Evolutionary conservation across 805 yeast genomes (phyloP).

Genomic region (Lipomyces yamadae): DNA sequence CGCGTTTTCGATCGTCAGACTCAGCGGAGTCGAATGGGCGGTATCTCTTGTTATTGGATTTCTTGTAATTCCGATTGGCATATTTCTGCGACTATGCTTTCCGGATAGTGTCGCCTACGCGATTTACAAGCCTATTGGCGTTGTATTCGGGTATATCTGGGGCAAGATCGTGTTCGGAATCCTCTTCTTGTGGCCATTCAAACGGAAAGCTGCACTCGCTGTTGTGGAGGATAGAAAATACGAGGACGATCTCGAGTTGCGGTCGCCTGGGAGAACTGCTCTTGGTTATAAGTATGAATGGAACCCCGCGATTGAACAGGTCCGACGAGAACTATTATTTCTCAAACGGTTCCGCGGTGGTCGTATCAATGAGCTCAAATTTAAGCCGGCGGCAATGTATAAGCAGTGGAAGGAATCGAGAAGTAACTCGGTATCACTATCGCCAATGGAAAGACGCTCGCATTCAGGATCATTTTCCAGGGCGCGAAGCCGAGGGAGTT

Average conservation of each 20-base stretch:
- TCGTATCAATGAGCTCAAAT: constrained; percentile 44
- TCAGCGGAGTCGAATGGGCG: constrained; percentile 88
- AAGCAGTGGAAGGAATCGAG: constrained; percentile 38
- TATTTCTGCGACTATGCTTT: constrained; percentile 65
- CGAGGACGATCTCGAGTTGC: constrained; percentile 24
- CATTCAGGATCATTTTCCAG: background rate
- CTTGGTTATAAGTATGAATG: constrained; percentile 42
- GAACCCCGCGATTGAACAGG: constrained; percentile 50
- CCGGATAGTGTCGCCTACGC: constrained; percentile 64
- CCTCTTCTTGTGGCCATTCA: constrained; percentile 36
- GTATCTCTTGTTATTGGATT: constrained; percentile 83
- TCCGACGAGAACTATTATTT: constrained; percentile 47
- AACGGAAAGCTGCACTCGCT: constrained; percentile 16
- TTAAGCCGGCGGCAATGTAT: constrained; percentile 39
- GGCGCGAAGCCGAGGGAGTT: constrained; percentile 36
- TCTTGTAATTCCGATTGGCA: constrained; percentile 79
- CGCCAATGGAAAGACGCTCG: background rate
- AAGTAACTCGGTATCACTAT: constrained; percentile 22
- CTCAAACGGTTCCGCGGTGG: constrained; percentile 49
- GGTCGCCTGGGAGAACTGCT: constrained; percentile 30
- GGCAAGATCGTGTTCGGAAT: constrained; percentile 17
- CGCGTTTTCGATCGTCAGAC: constrained; percentile 81
- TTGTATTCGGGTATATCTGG: constrained; percentile 23
- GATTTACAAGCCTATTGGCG: constrained; percentile 32
- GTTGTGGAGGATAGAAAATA: constrained; percentile 36